Evolutionary conservation across 371 early-diverging fungal species (phyloP), one percentile per base, ranked within the genome.

Genomic region (Syncephalis plumigaleata): DNA sequence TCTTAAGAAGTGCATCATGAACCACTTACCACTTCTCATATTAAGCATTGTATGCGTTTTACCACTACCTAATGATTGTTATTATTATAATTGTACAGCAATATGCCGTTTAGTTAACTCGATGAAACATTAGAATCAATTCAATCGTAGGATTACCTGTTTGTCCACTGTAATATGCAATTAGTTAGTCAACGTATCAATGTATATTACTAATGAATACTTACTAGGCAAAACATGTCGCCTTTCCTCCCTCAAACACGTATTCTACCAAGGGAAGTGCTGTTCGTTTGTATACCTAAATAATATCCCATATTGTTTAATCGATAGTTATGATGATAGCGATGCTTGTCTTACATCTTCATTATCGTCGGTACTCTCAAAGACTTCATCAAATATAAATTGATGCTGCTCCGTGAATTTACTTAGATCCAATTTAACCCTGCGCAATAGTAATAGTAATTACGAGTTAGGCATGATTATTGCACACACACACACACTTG

Each of bases 11-110:
- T 38, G 13, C 8, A 17, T 7, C 9, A 7, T 13, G 1, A 38
- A n/a, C n/a, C 9, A 27, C n/a, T 20, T 59, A 64, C 75, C 87
- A 42, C 78, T 69, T 2, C 68, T 67, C 13, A 67, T 65, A 56
- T 92, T 87, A 49, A 97, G 66, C 98, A 98, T 98, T 0, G 99
- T 99, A 62, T 83, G 86, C 0, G 98, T 98, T 63, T 99, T 99
- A 25, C 99, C 99, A 54, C 81, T 81, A 26, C 91, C 75, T 49
- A 55, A 49, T 31, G 27, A 36, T 43, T 38, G 3, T 31, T 50
- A 27, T 51, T 42, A 21, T 20, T n/a, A 39, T n/a, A n/a, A n/a
- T n/a, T n/a, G n/a, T n/a, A n/a, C n/a, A n/a, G n/a, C n/a, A n/a
- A n/a, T n/a, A n/a, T n/a, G n/a, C n/a, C n/a, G n/a, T n/a, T n/a